Base-by-base conservation (phyloP, 2,329 filamentous ascomycete genomes). In the Trichoderma koningiopsis region DNA sequence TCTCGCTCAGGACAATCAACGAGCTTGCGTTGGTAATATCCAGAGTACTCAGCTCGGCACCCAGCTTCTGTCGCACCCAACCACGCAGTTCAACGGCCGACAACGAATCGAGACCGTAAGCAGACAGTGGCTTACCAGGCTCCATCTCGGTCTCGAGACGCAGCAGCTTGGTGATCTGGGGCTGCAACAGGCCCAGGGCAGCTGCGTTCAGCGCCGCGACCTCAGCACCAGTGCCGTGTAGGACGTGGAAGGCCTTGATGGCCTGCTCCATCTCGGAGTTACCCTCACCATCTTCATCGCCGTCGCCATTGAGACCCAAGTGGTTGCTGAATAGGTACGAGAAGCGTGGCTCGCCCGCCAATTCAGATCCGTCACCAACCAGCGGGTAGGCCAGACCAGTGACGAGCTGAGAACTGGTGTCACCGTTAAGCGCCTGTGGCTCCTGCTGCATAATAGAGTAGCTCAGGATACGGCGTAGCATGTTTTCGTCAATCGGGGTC, bases 51-150 rank as follows among this genome's bases (percentile, higher is more conserved):
- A 68, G 6, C 27, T 53, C 29, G 31, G 37, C 49, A 16, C 58
- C 47, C 27, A 74, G 59, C 11, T 27, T 16, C 10, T 24, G 22
- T 7, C 37, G 33, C 7, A 61, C 33, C 73, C 72, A 76, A 40
- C 71, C 71, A 5, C 74, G 59, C 53, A 75, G 40, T 55, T 76
- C 74, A n/a, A 75, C 70, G 4, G 72, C 73, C 1, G 75, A 72
- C 22, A 76, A 55, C 13, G 72, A 74, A 52, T 76, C 74, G 11
- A 76, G 31, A 3, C 74, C 74, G 33, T 73, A 71, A 0, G 64
- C 65, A 37, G 69, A 66, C 22, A 72, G 24, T 13, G 73, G 72
- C 27, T 64, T 63, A 19, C 47, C 67, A 3, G 69, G 56, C 11
- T 75, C 72, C 1, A 75, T 60, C 11, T 73, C 71, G 0, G 72